Evolutionary conservation across 2,329 filamentous ascomycete genomes (phyloP).

Genomic region (Fusarium stilboides): DNA sequence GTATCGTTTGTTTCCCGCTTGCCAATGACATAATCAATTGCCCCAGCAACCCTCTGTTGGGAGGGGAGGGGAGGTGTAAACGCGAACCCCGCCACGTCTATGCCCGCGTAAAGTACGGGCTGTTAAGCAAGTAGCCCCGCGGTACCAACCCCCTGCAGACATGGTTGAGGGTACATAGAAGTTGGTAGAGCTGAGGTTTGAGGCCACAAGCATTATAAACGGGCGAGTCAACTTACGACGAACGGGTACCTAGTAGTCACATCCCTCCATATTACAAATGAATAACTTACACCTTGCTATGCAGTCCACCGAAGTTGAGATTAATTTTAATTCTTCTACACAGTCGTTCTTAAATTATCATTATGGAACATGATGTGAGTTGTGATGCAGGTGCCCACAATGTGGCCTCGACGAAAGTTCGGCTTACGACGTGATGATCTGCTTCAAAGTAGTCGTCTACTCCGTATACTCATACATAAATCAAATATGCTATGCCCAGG

Average conservation of each 20-base stretch:
- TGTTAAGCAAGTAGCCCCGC: constrained; percentile 34
- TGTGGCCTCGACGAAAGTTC: too few relatives aligned
- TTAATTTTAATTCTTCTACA: too few relatives aligned
- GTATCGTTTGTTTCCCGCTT: constrained; percentile 33
- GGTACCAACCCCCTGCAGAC: constrained; percentile 4
- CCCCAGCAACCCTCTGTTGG: constrained; percentile 43
- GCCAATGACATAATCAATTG: constrained; percentile 48
- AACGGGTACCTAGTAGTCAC: background rate
- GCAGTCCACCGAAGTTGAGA: too few relatives aligned
- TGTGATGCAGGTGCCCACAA: too few relatives aligned
- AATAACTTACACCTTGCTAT: background rate
- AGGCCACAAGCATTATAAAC: background rate
- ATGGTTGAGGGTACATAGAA: background rate
- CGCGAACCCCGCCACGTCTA: constrained; percentile 3
- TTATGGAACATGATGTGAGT: too few relatives aligned
- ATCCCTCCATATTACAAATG: background rate
- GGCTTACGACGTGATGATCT: too few relatives aligned
- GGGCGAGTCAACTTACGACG: background rate
- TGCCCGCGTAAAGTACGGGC: constrained; percentile 38
- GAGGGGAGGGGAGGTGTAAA: constrained; percentile 13
- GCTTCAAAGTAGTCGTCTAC: too few relatives aligned
- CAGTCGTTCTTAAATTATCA: too few relatives aligned
- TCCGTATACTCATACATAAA: too few relatives aligned
- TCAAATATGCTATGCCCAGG: too few relatives aligned
- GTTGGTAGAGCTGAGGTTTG: too few relatives aligned